Percentiles rank a stretch among this genome's conserved stretches.
phyloP scores from a whole-genome alignment of 495 filamentous ascomycete genomes.

The Astrothelium subdiscretum region DNA sequence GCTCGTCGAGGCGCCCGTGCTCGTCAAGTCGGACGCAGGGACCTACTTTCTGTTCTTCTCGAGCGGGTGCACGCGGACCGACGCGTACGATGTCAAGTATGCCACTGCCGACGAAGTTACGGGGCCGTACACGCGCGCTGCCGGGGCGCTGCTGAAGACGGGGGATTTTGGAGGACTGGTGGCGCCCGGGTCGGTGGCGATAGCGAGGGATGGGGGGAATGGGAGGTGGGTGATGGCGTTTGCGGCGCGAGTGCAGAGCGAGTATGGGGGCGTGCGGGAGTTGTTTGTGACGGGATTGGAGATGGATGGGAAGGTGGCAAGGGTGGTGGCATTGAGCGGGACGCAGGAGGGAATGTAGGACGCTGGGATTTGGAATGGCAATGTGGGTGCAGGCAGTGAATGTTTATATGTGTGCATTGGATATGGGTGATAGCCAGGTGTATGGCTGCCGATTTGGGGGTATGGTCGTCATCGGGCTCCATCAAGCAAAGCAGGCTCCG shows the following conservation, averaged over 20 bases:
- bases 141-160: slow-evolving; percentile 6
- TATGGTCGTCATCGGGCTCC: neutral
- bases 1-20: slow-evolving; percentile 16
- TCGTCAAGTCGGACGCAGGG: slow-evolving; percentile 8
- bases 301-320: slow-evolving; percentile 7
- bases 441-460: neutral
- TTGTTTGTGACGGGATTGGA: slow-evolving; percentile 8
- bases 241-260: slow-evolving; percentile 10
- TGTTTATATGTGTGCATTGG: neutral
- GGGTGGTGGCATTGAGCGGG: neutral
- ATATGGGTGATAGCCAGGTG: neutral
- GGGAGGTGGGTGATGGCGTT: slow-evolving; percentile 10
- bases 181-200: slow-evolving; percentile 12
- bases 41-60: slow-evolving; percentile 17
- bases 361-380: neutral
- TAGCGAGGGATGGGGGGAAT: neutral
- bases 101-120: slow-evolving; percentile 10
- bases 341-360: neutral
- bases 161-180: slow-evolving; percentile 8
- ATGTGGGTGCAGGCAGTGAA: neutral
- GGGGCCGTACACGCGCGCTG: slow-evolving; percentile 11
- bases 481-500: no score
- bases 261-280: slow-evolving; percentile 8
- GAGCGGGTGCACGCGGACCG: slow-evolving; percentile 9
- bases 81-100: slow-evolving; percentile 14